phyloP scores from a whole-genome alignment of 257 asterid genomes.

The Pogostemon cablin region DNA sequence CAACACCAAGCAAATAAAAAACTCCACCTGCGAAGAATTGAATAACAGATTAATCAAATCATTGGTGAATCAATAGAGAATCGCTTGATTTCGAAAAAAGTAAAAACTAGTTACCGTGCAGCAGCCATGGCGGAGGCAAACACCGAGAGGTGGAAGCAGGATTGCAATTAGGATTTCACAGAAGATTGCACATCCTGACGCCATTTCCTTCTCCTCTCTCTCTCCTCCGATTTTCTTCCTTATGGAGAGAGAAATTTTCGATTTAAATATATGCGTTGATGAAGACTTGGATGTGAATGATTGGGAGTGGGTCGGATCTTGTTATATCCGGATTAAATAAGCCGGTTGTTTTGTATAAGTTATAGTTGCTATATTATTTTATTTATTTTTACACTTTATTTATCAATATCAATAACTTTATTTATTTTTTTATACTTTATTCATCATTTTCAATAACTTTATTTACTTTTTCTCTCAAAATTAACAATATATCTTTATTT shows the following conservation, averaged over 20 bases:
- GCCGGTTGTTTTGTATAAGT: too few species aligned
- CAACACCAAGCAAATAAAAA: conserved; percentile 64
- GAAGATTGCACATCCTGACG: conserved; percentile 51
- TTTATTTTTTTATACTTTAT: too few species aligned
- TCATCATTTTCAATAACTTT: too few species aligned
- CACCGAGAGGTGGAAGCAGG: conserved; percentile 78
- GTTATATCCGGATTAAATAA: too few species aligned
- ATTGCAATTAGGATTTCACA: conserved; percentile 69
- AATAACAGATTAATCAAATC: background rate
- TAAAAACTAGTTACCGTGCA: conserved; percentile 50
- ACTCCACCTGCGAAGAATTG: conserved; percentile 54
- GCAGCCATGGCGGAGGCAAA: conserved; percentile 84
- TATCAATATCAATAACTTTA: too few species aligned
- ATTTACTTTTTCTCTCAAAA: too few species aligned
- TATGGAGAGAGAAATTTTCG: background rate
- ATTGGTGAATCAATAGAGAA: background rate
- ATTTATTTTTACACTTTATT: too few species aligned
- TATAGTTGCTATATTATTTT: too few species aligned
- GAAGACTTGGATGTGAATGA: too few species aligned
- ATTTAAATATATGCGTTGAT: background rate
- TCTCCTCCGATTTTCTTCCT: background rate
- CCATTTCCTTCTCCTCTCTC: conserved; percentile 34
- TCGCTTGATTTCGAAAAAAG: conserved; percentile 10
- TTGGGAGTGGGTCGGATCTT: too few species aligned
- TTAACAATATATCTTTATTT: too few species aligned